phyloP scores from a whole-genome alignment of 1,284 basidiomycete species.

The Malassezia pachydermatis region DNA sequence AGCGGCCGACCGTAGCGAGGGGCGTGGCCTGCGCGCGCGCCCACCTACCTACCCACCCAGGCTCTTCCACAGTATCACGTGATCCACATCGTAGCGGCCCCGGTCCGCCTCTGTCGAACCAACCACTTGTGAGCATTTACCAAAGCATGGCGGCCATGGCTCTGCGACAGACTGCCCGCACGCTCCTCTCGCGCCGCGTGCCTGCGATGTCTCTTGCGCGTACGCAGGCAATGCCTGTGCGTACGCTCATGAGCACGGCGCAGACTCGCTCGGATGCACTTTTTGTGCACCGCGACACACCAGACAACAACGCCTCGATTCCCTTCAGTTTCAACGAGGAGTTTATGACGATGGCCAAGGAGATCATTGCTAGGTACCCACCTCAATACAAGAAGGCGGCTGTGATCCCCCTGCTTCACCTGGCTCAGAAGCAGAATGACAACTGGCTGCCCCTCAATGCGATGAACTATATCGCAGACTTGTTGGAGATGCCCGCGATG shows the following conservation, averaged over 20 bases:
- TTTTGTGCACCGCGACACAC: constrained; percentile 69
- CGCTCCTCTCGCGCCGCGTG: constrained; percentile 1
- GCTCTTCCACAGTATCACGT: constrained; percentile 1
- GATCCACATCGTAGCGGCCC: background rate
- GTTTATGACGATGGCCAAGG: constrained; percentile 72
- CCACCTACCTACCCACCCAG: no score
- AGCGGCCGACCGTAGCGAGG: background rate
- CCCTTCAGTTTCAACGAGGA: constrained; percentile 74
- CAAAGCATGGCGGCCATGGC: constrained; percentile 13
- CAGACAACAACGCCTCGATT: constrained; percentile 66
- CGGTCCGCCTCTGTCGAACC: background rate
- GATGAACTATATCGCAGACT: constrained; percentile 86
- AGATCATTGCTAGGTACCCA: constrained; percentile 86
- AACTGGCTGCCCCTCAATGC: constrained; percentile 98
- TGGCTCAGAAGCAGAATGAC: constrained; percentile 93
- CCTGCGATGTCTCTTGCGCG: constrained; percentile 2
- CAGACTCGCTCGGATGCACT: constrained; percentile 35
- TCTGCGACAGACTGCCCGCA: constrained; percentile 8
- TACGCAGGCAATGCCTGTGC: constrained; percentile 16
- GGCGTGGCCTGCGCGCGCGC: no score
- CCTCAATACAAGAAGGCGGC: constrained; percentile 92
- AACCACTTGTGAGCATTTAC: constrained; percentile 16
- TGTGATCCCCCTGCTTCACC: constrained; percentile 87
- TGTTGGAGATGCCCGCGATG: constrained; percentile 93
- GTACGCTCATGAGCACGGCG: constrained; percentile 25